Conservation (phyloP, 345 rosid genomes). For the Excoecaria cochinchinensis region DNA sequence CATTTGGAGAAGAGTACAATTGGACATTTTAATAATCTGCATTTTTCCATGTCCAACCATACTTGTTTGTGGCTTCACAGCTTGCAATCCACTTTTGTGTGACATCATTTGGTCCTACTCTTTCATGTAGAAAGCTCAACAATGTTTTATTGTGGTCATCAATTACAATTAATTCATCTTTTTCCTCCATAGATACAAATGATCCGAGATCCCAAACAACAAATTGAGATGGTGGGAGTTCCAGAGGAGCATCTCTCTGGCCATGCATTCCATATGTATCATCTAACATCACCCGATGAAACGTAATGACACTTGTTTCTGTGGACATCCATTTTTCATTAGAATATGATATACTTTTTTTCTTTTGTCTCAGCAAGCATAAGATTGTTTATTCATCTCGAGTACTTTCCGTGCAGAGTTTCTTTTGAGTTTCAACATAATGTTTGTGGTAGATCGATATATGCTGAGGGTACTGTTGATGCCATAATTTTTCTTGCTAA, state of each 20-base stretch:
- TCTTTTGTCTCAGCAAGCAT: constrained; percentile 3
- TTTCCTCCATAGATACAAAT: constrained; percentile 55
- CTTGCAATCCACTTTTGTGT: background rate
- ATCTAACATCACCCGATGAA: constrained; percentile 82
- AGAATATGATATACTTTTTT: background rate
- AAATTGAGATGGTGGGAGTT: constrained; percentile 86
- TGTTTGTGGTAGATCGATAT: constrained; percentile 91
- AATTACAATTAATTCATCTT: background rate
- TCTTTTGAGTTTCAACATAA: constrained; percentile 98
- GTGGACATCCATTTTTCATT: background rate
- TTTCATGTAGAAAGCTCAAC: background rate
- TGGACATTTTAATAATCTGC: background rate
- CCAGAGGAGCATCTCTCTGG: constrained; percentile 82
- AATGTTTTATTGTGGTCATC: background rate
- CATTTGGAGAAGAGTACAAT: background rate
- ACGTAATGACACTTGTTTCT: constrained; percentile 46
- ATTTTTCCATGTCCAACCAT: background rate
- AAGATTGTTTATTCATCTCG: constrained; percentile 3
- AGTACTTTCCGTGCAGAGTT: constrained; percentile 47
- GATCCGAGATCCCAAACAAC: constrained; percentile 80
- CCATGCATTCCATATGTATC: constrained; percentile 92
- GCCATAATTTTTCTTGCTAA: constrained; percentile 83
- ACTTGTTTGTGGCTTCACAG: background rate
- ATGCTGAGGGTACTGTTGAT: constrained; percentile 93
- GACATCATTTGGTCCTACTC: background rate